A percentile compares a stretch with the other conserved stretches of the same genome.
Conservation (phyloP, 495 filamentous ascomycete genomes). For the Massariosphaeria phaeospora region DNA sequence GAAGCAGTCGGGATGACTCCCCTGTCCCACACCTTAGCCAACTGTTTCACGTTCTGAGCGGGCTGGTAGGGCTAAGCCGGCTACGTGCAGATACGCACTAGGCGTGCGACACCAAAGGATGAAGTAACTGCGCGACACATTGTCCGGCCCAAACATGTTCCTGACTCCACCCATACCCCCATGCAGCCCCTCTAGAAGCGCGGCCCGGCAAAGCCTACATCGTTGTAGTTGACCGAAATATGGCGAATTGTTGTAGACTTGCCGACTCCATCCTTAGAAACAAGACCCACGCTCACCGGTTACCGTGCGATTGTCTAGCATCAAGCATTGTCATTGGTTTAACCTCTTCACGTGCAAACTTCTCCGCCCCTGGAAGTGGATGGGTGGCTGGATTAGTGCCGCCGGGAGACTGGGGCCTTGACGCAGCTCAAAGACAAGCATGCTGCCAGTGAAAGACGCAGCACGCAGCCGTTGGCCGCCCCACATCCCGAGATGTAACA, state of each 20-base stretch:
- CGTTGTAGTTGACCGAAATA: too few species aligned
- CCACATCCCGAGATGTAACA: constrained; percentile 8
- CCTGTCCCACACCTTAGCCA: constrained; percentile 14
- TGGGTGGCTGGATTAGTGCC: neutral
- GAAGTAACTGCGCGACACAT: neutral
- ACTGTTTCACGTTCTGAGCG: neutral
- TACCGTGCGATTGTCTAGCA: too few species aligned
- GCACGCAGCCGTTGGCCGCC: constrained; percentile 1
- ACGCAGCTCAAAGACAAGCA: neutral
- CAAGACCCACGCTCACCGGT: too few species aligned
- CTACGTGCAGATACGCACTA: constrained; percentile 18
- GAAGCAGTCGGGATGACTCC: constrained; percentile 1
- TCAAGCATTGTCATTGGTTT: too few species aligned
- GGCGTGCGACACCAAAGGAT: constrained; percentile 5
- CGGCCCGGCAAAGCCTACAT: constrained; percentile 12
- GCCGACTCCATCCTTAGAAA: too few species aligned
- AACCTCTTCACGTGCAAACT: constrained; percentile 21
- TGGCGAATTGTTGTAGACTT: too few species aligned
- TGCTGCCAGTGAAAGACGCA: neutral
- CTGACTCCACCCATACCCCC: neutral
- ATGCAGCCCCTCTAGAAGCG: constrained; percentile 17
- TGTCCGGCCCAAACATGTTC: neutral
- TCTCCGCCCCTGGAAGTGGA: neutral
- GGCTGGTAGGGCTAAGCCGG: constrained; percentile 4
- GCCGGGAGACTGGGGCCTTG: neutral